Base-by-base conservation (phyloP, 805 yeast genomes). In the Yarrowia sp. region DNA sequence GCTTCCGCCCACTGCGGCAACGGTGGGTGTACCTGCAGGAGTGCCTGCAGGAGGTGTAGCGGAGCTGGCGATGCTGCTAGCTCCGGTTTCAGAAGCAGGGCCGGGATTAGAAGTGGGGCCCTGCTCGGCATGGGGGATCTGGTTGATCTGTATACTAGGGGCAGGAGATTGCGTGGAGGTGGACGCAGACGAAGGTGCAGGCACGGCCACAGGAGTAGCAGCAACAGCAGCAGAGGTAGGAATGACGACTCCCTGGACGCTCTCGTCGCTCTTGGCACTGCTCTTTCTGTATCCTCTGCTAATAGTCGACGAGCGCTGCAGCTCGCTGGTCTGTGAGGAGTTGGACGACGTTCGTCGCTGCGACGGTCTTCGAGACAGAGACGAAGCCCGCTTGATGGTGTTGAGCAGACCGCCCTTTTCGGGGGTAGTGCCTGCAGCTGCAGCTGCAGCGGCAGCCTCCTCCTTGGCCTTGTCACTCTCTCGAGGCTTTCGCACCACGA, bases 341-440 rank as follows among this genome's bases (percentile, higher is more conserved):
- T 41, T 43, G 40, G 63, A 58, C 4, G 51, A 40, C 22, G 63
- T 30, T 2, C 63, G 49, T 10, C 63, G 63, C 32, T 58, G 63
- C 7, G 63, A 58, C 5, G 63, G 63, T 14, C 63, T 51, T n/a
- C 63, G 63, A 19, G 63, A 58, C 38, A 58, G 40, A 12, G 63
- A 58, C 38, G 63, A 58, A 5, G 63, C 63, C 14, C 63, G 49
- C 32, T 58, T 58, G 40, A 58, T 41, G 51, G 63, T 58, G 51
- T 41, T 58, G 19, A 58, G 51, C 28, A 58, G 51, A 2, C 63
- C 63, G n/a, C 33, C 44, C 46, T 54, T 54, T 21, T 54, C 61
- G 17, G 61, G 61, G 9, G 61, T 41, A 16, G 48, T 22, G 0
- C 22, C 24, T 9, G 43, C 22, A 10, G 43, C 43, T 3, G 19